A percentile compares a stretch with the other conserved stretches of the same genome.
These are phyloP conservation scores for Capronia americana DNA, from an alignment of 2,329 filamentous ascomycete species.

Conservation along the genomic window DNA sequence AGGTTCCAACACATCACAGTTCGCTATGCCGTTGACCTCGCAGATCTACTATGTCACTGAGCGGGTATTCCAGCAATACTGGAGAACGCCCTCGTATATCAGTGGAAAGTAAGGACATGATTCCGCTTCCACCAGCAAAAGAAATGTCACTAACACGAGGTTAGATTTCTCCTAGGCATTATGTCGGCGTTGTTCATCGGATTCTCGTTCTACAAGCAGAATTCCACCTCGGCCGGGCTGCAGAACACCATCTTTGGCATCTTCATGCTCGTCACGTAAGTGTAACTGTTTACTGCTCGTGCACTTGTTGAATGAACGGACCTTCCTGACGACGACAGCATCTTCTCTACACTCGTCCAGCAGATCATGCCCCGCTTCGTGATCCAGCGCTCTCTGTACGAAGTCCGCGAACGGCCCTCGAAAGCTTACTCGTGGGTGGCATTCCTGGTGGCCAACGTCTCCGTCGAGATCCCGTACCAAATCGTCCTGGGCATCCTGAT, in stretches of 20 bases:
- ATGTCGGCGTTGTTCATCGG: constrained; percentile 56
- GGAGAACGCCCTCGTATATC: constrained; percentile 76
- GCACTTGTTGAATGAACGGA: background rate
- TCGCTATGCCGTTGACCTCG: constrained; percentile 72
- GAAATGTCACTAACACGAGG: constrained; percentile 66
- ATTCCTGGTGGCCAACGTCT: constrained; percentile 71
- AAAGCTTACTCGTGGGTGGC: constrained; percentile 77
- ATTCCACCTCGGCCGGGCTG: constrained; percentile 68
- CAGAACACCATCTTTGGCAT: constrained; percentile 76
- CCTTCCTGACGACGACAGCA: constrained; percentile 44
- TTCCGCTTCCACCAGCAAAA: constrained; percentile 43
- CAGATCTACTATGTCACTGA: constrained; percentile 72
- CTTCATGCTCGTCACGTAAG: constrained; percentile 66
- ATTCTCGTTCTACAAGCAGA: constrained; percentile 71
- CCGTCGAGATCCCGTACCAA: constrained; percentile 73
- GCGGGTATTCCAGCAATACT: constrained; percentile 88
- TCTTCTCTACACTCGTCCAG: constrained; percentile 57
- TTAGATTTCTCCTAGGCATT: constrained; percentile 61
- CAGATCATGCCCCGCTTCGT: constrained; percentile 67
- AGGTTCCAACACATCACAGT: constrained; percentile 62
- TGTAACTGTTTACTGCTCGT: background rate
- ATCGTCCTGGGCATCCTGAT: constrained; percentile 70
- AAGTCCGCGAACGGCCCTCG: constrained; percentile 71
- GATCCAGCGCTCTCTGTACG: constrained; percentile 72
- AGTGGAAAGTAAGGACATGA: constrained; percentile 64